Evolutionary conservation across 352 stramenopile genomes (phyloP).

Genomic region (Phytophthora agathidicida): DNA sequence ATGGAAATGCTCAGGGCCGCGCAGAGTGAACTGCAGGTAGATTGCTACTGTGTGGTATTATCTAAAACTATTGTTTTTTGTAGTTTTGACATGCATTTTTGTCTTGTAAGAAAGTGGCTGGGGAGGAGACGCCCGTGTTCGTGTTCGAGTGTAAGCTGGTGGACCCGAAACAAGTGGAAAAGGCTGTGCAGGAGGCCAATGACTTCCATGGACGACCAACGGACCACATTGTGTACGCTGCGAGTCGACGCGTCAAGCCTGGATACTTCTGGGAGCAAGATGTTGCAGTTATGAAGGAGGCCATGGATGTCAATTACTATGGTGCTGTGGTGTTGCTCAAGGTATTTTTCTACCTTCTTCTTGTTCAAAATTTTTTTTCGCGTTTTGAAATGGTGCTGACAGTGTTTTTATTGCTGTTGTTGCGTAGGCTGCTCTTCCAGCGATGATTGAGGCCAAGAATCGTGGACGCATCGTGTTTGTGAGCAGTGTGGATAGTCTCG

Average conservation of each 20-base stretch:
- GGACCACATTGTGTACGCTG: conserved; percentile 66
- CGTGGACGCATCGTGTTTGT: conserved; percentile 63
- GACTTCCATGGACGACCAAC: conserved; percentile 59
- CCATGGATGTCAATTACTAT: conserved; percentile 71
- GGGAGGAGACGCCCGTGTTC: conserved; percentile 34
- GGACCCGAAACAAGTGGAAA: conserved; percentile 41
- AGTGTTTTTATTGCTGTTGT: conserved; percentile 1
- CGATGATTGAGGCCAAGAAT: conserved; percentile 61
- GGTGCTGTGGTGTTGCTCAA: conserved; percentile 65
- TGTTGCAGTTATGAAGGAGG: conserved; percentile 38
- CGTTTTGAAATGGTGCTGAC: background rate
- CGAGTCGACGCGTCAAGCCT: conserved; percentile 29
- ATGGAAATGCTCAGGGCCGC: conserved; percentile 40
- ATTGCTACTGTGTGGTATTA: too few relatives aligned
- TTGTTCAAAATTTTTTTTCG: background rate
- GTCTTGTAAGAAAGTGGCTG: conserved; percentile 18
- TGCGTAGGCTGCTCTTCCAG: conserved; percentile 41
- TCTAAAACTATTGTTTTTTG: too few relatives aligned
- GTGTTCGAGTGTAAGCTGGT: conserved; percentile 47
- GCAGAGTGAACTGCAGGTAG: conserved; percentile 41
- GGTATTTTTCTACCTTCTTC: conserved; percentile 8
- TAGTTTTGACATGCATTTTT: conserved; percentile 2
- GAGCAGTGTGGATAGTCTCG: conserved; percentile 52
- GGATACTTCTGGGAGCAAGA: conserved; percentile 68
- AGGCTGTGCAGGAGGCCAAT: conserved; percentile 57